Conservation (phyloP, 768 basidiomycete species). For the Boletus bicolor region DNA sequence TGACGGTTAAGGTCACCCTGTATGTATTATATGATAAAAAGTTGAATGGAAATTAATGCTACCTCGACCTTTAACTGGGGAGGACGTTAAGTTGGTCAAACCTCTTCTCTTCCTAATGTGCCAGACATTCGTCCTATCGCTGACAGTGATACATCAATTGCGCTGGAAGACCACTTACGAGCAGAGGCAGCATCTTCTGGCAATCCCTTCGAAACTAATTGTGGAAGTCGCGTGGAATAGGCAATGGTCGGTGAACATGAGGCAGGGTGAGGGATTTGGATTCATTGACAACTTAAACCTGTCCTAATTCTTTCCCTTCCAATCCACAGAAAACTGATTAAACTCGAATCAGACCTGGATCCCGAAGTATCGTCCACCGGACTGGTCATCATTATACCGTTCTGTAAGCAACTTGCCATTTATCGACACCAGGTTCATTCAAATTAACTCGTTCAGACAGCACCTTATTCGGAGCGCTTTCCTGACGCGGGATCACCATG, state of each 20-base stretch:
- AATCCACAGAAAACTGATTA: background rate
- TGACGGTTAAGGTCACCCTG: background rate
- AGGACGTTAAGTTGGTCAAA: background rate
- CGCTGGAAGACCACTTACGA: background rate
- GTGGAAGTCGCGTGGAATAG: constrained; percentile 15
- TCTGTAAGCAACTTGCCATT: constrained; percentile 8
- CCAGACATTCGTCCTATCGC: background rate
- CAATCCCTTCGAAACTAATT: background rate
- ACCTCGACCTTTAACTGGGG: background rate
- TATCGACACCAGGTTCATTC: background rate
- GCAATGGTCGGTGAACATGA: constrained; percentile 10
- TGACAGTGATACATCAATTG: background rate
- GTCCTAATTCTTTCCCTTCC: background rate
- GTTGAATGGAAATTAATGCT: background rate
- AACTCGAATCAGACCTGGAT: background rate
- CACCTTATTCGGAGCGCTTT: background rate
- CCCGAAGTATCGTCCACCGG: background rate
- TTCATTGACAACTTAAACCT: constrained; percentile 1
- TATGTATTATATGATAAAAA: background rate
- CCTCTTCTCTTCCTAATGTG: background rate
- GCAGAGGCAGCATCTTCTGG: background rate
- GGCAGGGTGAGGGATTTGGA: constrained; percentile 10
- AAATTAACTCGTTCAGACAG: background rate
- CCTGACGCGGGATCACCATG: constrained; percentile 4
- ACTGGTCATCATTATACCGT: background rate